Conservation (phyloP, 2,329 filamentous ascomycete species). For the Colletotrichum ledebouriae region DNA sequence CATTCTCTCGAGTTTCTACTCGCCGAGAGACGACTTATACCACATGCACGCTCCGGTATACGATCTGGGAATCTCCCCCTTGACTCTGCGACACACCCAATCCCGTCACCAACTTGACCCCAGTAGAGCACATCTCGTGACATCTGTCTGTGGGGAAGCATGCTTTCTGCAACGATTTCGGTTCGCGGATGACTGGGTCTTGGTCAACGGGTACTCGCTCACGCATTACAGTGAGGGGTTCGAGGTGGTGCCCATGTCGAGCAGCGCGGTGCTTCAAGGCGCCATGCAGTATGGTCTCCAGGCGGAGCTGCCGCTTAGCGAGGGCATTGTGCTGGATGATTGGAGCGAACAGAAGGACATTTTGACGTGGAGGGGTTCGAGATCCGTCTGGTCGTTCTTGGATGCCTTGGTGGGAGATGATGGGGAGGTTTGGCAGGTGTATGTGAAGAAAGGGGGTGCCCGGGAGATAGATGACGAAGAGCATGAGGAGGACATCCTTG, state of each 20-base stretch:
- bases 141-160: constrained; percentile 58
- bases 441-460: constrained; percentile 51
- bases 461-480: constrained; percentile 23
- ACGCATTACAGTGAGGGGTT: constrained; percentile 57
- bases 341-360: constrained; percentile 48
- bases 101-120: constrained; percentile 56
- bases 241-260: constrained; percentile 41
- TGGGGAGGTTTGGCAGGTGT: constrained; percentile 62
- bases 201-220: constrained; percentile 62
- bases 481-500: constrained; percentile 47
- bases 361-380: constrained; percentile 53
- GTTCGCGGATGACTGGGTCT: constrained; percentile 61
- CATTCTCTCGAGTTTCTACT: constrained; percentile 59
- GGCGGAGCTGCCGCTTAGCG: constrained; percentile 44
- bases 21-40: constrained; percentile 52
- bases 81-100: constrained; percentile 57
- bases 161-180: constrained; percentile 63
- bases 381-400: constrained; percentile 57
- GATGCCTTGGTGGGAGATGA: constrained; percentile 53
- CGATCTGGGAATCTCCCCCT: constrained; percentile 56
- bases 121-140: constrained; percentile 57
- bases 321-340: constrained; percentile 52
- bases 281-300: constrained; percentile 35
- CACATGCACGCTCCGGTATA: constrained; percentile 50
- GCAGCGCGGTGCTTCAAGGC: constrained; percentile 24